These are phyloP conservation scores for Henningerozyma blattae DNA, from an alignment of 805 yeast species.

Conservation along the genomic window DNA sequence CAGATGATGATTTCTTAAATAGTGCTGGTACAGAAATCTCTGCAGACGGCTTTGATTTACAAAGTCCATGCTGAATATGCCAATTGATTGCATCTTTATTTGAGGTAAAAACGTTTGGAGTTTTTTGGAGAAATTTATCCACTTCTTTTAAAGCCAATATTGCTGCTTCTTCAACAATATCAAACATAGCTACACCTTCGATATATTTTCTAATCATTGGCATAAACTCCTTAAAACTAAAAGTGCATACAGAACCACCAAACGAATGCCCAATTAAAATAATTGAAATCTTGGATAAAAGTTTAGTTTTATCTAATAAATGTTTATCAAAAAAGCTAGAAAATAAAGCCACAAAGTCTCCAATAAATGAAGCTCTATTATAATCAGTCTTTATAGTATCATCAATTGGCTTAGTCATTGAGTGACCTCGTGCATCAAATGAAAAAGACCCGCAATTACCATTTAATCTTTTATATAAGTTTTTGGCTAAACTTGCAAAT, in stretches of 20 bases:
- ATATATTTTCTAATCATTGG: slow-evolving; percentile 20
- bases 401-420: slow-evolving; percentile 30
- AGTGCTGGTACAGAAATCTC: slow-evolving; percentile 66
- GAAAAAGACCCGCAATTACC: slow-evolving; percentile 50
- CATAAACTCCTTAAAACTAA: slow-evolving; percentile 26
- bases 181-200: slow-evolving; percentile 68
- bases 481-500: slow-evolving; percentile 43
- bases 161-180: slow-evolving; percentile 92
- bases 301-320: slow-evolving; percentile 3
- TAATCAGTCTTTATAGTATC: slow-evolving; percentile 24
- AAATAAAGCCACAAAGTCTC: slow-evolving; percentile 46
- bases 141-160: slow-evolving; percentile 54
- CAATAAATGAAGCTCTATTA: slow-evolving; percentile 38
- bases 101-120: slow-evolving; percentile 50
- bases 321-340: slow-evolving; percentile 23
- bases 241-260: slow-evolving; percentile 79
- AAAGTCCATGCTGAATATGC: slow-evolving; percentile 51
- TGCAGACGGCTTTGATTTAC: slow-evolving; percentile 54
- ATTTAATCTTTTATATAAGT: slow-evolving; percentile 21
- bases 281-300: slow-evolving; percentile 21
- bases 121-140: slow-evolving; percentile 47
- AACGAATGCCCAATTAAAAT: slow-evolving; percentile 80
- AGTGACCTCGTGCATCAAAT: slow-evolving; percentile 85
- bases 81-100: slow-evolving; percentile 60
- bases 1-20: slow-evolving; percentile 22